Conservation (phyloP, 331 rosid genomes). For the Acacia pycnantha region DNA sequence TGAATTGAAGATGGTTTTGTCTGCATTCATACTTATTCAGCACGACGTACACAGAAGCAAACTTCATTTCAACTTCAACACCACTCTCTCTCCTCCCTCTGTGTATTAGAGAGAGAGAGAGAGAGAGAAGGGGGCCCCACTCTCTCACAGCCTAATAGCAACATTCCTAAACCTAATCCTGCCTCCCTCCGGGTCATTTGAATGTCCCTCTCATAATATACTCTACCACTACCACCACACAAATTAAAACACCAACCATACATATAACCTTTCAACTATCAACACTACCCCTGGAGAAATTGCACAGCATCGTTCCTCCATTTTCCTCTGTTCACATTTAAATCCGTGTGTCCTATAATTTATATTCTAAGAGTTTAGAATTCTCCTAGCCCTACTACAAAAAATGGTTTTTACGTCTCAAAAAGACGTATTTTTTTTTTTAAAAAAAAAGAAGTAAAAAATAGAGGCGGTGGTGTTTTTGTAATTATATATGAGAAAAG, state of each 20-base stretch:
- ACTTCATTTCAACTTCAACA: slow-evolving; percentile 5
- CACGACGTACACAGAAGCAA: neutral
- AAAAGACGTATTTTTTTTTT: too few relatives aligned
- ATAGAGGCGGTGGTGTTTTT: too few relatives aligned
- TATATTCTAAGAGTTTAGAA: neutral
- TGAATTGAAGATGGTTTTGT: neutral
- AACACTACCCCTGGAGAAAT: neutral
- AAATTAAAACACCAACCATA: neutral
- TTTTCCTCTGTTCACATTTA: neutral
- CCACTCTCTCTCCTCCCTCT: neutral
- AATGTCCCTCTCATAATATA: neutral
- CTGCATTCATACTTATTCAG: neutral
- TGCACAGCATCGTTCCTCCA: neutral
- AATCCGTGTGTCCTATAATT: neutral
- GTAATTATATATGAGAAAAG: too few relatives aligned
- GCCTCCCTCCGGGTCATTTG: neutral
- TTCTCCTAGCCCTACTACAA: too few relatives aligned
- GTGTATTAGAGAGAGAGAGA: neutral
- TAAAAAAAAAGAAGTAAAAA: too few relatives aligned
- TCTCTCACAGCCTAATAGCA: neutral
- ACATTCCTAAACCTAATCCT: neutral
- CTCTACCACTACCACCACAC: neutral
- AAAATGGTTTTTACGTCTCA: too few relatives aligned
- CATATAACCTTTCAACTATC: neutral
- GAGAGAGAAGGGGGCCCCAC: neutral